Evolutionary conservation across 345 rosid species (phyloP), one percentile per base, ranked within the genome.

Genomic region (Eucalyptus cladocalyx): DNA sequence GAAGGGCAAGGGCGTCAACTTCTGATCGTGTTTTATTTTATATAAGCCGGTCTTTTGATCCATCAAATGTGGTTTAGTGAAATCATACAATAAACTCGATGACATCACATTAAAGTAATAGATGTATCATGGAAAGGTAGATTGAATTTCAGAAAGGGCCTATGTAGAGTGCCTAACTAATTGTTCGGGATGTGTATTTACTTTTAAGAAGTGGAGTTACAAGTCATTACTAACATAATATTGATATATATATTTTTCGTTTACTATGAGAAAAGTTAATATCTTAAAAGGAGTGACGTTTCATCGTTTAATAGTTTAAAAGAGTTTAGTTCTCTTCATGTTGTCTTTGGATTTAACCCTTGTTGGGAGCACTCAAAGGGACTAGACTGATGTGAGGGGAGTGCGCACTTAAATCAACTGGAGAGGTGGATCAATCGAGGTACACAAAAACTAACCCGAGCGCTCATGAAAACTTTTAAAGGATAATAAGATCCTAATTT

Each of bases 121-220:
- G 24, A 53, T 9, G 24, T 53, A 19, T 72, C 45, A 72, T 72
- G 45, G 8, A 19, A 72, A 37, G 28, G 45, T 34, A 7, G 26
- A 72, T 53, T 9, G 42, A 18, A 69, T 34, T 17, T 72, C 26
- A 10, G 7, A 37, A 18, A 37, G 26, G 26, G 45, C 45, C 28
- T 19, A 37, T 18, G 45, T 72, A 10, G 45, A 72, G 23, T 65
- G 37, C 3, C 37, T 37, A 14, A 62, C 18, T 13, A 30, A n/a
- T 13, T 2, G 2, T 21, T 19, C 15, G 0, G 8, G 26, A 72
- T 12, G 21, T 72, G 81, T 18, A 37, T 37, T 6, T 72, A 0
- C 14, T 72, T 37, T 19, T 19, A 72, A 37, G 45, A 37, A 72
- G 26, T 16, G 9, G 72, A 14, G 5, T 14, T 14, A 65, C 1